These are phyloP conservation scores for Aspergillus vadensis DNA, from an alignment of 2,329 filamentous ascomycete genomes.

Conservation along the genomic window DNA sequence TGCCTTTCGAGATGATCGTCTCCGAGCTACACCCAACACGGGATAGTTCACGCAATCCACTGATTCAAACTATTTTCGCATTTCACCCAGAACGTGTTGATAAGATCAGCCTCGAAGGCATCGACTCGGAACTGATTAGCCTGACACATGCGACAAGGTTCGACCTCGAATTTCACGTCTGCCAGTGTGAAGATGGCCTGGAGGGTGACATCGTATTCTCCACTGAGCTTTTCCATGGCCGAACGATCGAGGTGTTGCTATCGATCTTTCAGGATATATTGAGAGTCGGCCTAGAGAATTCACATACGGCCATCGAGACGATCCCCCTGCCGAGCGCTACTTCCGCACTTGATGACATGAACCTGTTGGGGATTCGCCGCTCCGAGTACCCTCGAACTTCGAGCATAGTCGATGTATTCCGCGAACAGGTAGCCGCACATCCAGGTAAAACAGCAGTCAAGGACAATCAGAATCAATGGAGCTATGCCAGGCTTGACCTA, in stretches of 20 bases:
- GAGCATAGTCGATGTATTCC: constrained; percentile 7
- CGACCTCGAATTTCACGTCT: constrained; percentile 10
- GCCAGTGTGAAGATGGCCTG: background rate
- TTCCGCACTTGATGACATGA: background rate
- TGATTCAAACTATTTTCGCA: background rate
- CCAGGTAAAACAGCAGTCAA: background rate
- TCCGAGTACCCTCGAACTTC: background rate
- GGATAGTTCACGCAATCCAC: constrained; percentile 3
- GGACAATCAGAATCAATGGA: background rate
- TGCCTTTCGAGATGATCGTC: constrained; percentile 2
- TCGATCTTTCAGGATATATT: constrained; percentile 2
- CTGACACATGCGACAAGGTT: background rate
- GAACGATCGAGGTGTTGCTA: background rate
- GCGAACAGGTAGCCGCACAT: background rate
- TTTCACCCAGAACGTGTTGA: background rate
- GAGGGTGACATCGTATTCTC: background rate
- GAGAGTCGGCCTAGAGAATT: background rate
- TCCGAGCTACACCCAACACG: constrained; percentile 1
- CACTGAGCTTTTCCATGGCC: background rate
- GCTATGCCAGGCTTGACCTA: constrained; percentile 4
- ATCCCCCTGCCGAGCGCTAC: background rate
- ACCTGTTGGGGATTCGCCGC: background rate
- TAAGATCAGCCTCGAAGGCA: background rate
- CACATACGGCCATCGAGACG: background rate
- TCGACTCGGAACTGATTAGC: background rate